Evolutionary conservation across 202 grass and related monocot species (phyloP).

Genomic region (Eragrostis tef): DNA sequence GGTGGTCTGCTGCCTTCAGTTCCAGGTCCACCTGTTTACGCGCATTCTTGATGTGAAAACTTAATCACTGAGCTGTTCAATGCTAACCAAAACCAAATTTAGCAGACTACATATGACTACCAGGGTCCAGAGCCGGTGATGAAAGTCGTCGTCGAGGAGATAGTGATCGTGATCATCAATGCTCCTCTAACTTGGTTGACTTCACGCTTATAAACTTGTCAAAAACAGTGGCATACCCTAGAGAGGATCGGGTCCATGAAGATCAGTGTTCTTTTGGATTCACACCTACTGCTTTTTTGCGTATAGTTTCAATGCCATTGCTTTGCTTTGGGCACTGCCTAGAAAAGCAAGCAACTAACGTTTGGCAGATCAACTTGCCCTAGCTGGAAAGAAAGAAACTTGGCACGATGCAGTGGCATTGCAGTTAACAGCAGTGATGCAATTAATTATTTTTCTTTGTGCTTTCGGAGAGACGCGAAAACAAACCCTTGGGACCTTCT

Average conservation of each 20-base stretch:
- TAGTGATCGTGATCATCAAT: not conserved
- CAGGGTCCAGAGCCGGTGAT: not conserved
- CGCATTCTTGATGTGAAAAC: no score
- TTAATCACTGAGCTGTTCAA: no score
- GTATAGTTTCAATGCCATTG: not conserved
- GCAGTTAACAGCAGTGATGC: not conserved
- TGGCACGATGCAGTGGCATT: no score
- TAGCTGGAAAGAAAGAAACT: not conserved
- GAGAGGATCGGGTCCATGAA: no score
- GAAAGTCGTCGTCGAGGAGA: not conserved
- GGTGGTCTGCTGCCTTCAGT: no score
- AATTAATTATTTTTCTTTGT: not conserved
- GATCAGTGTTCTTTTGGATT: no score
- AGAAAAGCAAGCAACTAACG: no score
- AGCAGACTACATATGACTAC: not conserved
- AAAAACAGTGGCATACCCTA: no score
- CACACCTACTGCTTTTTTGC: not conserved
- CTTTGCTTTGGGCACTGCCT: not conserved
- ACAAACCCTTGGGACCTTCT: not conserved
- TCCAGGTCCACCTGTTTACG: no score
- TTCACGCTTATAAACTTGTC: not conserved
- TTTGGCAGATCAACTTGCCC: not conserved
- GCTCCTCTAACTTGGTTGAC: not conserved
- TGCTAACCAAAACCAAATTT: no score
- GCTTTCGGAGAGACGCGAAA: not conserved